Percentiles rank a stretch among this genome's conserved stretches.
These are phyloP conservation scores for Arabidopsis thaliana DNA, from an alignment of 345 rosid species.

Conservation along the genomic window DNA sequence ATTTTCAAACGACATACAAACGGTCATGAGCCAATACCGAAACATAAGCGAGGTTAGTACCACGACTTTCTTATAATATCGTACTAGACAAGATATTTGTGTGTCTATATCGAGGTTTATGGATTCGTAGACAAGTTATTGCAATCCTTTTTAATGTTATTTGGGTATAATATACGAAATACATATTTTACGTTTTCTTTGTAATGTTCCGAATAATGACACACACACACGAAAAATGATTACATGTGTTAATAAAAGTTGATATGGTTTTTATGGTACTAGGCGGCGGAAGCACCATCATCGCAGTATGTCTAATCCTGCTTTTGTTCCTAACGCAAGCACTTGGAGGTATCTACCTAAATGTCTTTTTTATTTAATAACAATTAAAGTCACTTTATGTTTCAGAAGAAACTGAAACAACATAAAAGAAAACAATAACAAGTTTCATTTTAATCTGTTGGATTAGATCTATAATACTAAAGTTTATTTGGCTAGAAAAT, in stretches of 20 bases:
- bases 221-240: not conserved
- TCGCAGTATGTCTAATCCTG: not conserved
- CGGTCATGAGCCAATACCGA: not conserved
- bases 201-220: not conserved
- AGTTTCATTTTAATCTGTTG: too few relatives aligned
- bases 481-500: too few relatives aligned
- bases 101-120: not conserved
- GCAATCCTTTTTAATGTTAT: not conserved
- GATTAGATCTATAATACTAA: too few relatives aligned
- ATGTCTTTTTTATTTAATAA: not conserved
- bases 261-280: not conserved
- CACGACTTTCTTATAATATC: not conserved
- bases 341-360: constrained; percentile 3
- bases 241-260: not conserved
- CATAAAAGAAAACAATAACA: not conserved
- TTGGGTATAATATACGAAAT: not conserved
- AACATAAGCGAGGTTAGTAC: constrained; percentile 12
- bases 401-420: not conserved
- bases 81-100: not conserved
- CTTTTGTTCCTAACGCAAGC: constrained; percentile 11
- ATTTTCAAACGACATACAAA: constrained; percentile 4
- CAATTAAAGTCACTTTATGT: not conserved
- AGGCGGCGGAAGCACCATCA: not conserved
- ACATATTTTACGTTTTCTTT: not conserved
- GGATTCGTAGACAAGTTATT: not conserved